Percentiles rank a stretch among this genome's conserved stretches.
These are phyloP conservation scores for Podaxis mareebaensis DNA, from an alignment of 768 basidiomycete genomes.

Conservation along the genomic window DNA sequence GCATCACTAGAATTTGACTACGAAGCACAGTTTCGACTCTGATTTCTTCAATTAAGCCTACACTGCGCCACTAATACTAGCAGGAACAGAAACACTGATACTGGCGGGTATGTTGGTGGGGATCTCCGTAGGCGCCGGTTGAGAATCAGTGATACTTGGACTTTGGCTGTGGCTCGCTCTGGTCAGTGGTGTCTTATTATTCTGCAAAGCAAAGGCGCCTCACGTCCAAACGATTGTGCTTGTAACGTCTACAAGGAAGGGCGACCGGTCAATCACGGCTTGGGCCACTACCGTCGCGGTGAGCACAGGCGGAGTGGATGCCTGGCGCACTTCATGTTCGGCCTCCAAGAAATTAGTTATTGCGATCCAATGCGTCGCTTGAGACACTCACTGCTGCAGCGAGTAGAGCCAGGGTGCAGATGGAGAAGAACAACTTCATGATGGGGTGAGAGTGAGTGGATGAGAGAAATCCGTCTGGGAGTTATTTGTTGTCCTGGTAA, in stretches of 20 bases:
- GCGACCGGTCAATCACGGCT: slow-evolving; percentile 22
- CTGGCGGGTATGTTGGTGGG: slow-evolving; percentile 7
- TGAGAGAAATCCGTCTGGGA: not conserved
- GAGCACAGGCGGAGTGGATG: slow-evolving; percentile 20
- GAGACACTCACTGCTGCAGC: not conserved
- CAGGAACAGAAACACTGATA: slow-evolving; percentile 2
- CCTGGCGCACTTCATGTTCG: slow-evolving; percentile 6
- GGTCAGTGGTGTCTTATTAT: not conserved
- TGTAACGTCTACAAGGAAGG: slow-evolving; percentile 25
- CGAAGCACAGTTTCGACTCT: not conserved
- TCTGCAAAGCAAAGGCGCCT: slow-evolving; percentile 9
- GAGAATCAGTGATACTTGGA: slow-evolving; percentile 19
- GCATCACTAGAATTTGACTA: not conserved
- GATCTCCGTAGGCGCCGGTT: slow-evolving; percentile 13
- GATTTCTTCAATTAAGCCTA: not conserved
- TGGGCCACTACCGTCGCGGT: slow-evolving; percentile 24
- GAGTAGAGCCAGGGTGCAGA: not conserved
- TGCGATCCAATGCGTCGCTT: too few relatives aligned
- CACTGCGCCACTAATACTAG: not conserved
- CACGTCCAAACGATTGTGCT: slow-evolving; percentile 28
- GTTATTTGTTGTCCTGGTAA: not conserved
- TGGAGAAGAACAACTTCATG: slow-evolving; percentile 3
- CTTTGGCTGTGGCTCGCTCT: slow-evolving; percentile 19
- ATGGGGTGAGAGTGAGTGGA: not conserved
- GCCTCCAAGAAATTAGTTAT: not conserved